phyloP scores from a whole-genome alignment of 371 early-diverging fungal species.

The Actinomucor elegans region DNA sequence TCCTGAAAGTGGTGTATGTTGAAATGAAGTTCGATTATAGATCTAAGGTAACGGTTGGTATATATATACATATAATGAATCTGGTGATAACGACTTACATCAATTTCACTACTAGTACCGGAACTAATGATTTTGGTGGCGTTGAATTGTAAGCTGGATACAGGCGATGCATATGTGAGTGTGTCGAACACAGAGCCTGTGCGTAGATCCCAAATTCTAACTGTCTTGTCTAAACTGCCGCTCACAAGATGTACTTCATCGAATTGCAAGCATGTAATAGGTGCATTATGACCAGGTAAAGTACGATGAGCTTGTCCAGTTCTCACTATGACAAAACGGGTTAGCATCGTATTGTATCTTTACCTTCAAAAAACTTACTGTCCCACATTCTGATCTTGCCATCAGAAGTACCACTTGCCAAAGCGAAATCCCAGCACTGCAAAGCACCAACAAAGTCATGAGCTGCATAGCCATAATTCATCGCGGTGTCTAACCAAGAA shows the following conservation, averaged over 20 bases:
- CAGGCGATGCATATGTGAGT: slow-evolving; percentile 51
- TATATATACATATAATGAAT: too few species aligned
- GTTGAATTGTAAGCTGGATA: slow-evolving; percentile 64
- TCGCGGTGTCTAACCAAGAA: slow-evolving; percentile 24
- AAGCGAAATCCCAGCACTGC: slow-evolving; percentile 80
- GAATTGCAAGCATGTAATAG: slow-evolving; percentile 76
- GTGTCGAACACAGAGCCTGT: slow-evolving; percentile 68
- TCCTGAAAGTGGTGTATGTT: slow-evolving; percentile 52
- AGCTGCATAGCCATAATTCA: slow-evolving; percentile 39
- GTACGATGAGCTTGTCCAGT: slow-evolving; percentile 80
- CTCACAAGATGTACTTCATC: slow-evolving; percentile 78
- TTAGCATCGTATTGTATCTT: not conserved
- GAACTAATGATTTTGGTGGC: slow-evolving; percentile 51
- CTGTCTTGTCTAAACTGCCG: slow-evolving; percentile 77
- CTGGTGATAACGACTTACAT: slow-evolving; percentile 37
- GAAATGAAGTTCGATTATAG: slow-evolving; percentile 62
- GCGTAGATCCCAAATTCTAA: slow-evolving; percentile 85
- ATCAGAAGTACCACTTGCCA: slow-evolving; percentile 85
- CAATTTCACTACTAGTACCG: slow-evolving; percentile 46
- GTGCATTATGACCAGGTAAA: slow-evolving; percentile 68
- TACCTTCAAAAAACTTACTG: slow-evolving; percentile 41
- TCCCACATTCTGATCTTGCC: slow-evolving; percentile 91
- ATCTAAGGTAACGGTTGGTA: too few species aligned
- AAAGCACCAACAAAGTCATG: slow-evolving; percentile 69
- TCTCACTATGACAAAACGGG: slow-evolving; percentile 49